phyloP scores from a whole-genome alignment of 2,329 filamentous ascomycete species.

The Lasiodiplodia hormozganensis region DNA sequence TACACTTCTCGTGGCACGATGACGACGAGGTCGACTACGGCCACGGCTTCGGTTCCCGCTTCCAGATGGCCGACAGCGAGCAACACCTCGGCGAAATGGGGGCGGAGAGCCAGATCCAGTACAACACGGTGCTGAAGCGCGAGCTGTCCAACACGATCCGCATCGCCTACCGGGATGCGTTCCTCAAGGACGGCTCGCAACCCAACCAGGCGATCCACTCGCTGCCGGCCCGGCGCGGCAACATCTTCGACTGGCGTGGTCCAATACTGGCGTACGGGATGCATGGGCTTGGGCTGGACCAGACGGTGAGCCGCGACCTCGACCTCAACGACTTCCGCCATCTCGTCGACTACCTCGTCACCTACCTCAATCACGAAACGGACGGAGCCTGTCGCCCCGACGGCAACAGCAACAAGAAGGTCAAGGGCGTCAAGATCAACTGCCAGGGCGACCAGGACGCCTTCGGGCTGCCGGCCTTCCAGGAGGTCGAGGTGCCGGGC shows the following conservation, averaged over 20 bases:
- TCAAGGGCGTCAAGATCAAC: conserved; percentile 11
- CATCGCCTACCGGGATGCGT: conserved; percentile 28
- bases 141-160: conserved; percentile 26
- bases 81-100: not conserved
- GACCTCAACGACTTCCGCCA: not conserved
- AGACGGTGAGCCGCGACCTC: not conserved
- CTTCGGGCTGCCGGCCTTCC: not conserved
- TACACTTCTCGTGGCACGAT: conserved; percentile 12
- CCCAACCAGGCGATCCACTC: not conserved
- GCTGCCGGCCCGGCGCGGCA: not conserved
- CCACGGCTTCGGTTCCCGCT: not conserved
- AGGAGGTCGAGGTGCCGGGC: not conserved
- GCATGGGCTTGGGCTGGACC: not conserved
- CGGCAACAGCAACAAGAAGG: not conserved
- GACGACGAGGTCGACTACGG: not conserved
- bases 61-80: not conserved
- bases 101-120: not conserved
- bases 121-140: conserved; percentile 6
- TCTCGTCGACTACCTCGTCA: conserved; percentile 2
- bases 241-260: not conserved
- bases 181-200: conserved; percentile 31
- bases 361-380: not conserved
- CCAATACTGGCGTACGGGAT: not conserved
- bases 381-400: not conserved
- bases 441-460: not conserved